phyloP scores from a whole-genome alignment of 148 eudicot species.

The Persicaria maculosa region DNA sequence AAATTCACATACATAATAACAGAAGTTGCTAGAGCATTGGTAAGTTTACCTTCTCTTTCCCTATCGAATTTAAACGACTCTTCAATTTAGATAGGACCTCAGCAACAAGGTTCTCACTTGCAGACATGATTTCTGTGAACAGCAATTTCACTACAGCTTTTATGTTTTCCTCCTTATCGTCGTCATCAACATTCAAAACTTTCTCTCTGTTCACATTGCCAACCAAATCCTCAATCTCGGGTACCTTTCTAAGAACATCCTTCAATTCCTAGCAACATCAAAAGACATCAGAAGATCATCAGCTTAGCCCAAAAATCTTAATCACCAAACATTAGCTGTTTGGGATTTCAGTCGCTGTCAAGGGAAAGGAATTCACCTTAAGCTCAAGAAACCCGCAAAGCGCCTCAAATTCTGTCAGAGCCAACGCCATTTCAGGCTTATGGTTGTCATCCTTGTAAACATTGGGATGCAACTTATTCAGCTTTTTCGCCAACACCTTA shows the following conservation, averaged over 20 bases:
- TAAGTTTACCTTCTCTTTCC: slow-evolving; percentile 40
- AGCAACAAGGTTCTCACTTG: slow-evolving; percentile 46
- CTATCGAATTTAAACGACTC: slow-evolving; percentile 35
- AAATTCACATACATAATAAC: neutral
- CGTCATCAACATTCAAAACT: slow-evolving; percentile 29
- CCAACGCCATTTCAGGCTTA: slow-evolving; percentile 77
- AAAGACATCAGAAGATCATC: neutral
- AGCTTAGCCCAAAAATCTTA: neutral
- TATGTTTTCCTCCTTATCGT: slow-evolving; percentile 40
- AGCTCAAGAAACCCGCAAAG: slow-evolving; percentile 51
- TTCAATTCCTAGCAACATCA: slow-evolving; percentile 56
- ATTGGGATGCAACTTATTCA: slow-evolving; percentile 43
- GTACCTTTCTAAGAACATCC: slow-evolving; percentile 53
- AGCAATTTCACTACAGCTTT: slow-evolving; percentile 44
- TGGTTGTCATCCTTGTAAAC: slow-evolving; percentile 61
- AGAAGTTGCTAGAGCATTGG: slow-evolving; percentile 2
- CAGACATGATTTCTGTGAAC: slow-evolving; percentile 78
- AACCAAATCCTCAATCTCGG: slow-evolving; percentile 70
- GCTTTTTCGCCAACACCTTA: slow-evolving; percentile 35
- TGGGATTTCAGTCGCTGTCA: neutral
- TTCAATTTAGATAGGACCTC: slow-evolving; percentile 49
- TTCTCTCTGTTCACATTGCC: slow-evolving; percentile 45
- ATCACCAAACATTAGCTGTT: neutral
- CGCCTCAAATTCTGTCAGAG: slow-evolving; percentile 62
- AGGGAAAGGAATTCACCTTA: slow-evolving; percentile 30